Evolutionary conservation across 1,284 basidiomycete genomes (phyloP), one percentile per base, ranked within the genome.

Genomic region (Malassezia pachydermatis): DNA sequence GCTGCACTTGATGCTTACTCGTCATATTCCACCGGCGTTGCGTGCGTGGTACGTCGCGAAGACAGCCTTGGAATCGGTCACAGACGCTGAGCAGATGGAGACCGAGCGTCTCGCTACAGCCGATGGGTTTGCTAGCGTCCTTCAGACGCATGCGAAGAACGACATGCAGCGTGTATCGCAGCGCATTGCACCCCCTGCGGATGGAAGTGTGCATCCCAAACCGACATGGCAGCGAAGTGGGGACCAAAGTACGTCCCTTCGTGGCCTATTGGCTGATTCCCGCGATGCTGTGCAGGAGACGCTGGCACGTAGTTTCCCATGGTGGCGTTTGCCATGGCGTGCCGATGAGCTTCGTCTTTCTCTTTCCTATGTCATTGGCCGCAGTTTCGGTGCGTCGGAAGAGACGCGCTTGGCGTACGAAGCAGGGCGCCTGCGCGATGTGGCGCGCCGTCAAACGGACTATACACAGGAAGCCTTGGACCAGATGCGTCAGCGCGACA

Each of bases 321-420:
- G 65, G 65, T 67, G 64, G 63, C 60, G 59, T 45, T 45, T 67
- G 11, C 33, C 57, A 5, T 62, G 64, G 59, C 63, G 62, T 40
- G 57, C 65, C 7, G 65, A 67, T 32, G 63, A 66, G 38, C 50
- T 67, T 22, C 46, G 63, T 14, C 51, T 60, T 29, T 58, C 65
- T 33, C 50, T 65, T 29, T 58, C 62, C 23, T 45, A 49, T 19
- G 34, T 48, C 2, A 57, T 63, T 1, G 59, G 60, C 27, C 51
- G 52, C 27, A 56, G 60, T 27, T 64, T 62, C 43, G 63, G 63
- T 6, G 45, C 44, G 7, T 54, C 58, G 10, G 53, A 62, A 20
- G 61, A 65, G 32, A 51, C 48, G 20, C 57, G 57, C 27, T 48
- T 62, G 17, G 58, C 63, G 7, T 63, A 62, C 45, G 62, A 62